Conservation (phyloP, 805 yeast species). For the Candida coleopterorum region DNA sequence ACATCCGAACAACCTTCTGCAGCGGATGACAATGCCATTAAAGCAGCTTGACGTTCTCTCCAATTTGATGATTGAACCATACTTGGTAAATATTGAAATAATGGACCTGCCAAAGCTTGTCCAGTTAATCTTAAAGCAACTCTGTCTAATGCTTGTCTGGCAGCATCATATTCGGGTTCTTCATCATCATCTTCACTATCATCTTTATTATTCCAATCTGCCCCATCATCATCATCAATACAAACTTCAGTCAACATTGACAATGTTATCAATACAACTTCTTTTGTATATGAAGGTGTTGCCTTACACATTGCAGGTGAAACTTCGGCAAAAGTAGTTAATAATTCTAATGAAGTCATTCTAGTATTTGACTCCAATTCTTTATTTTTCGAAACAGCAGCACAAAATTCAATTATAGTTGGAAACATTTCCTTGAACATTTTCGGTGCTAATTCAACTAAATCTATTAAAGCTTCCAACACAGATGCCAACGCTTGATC, state of each 20-base stretch:
- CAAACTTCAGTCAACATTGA: constrained; percentile 92
- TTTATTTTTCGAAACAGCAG: constrained; percentile 75
- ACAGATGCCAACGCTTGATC: constrained; percentile 80
- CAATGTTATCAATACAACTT: constrained; percentile 69
- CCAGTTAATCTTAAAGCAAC: constrained; percentile 83
- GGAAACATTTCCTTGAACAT: constrained; percentile 89
- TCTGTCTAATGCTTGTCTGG: constrained; percentile 92
- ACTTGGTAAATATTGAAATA: constrained; percentile 80
- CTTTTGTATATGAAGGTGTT: constrained; percentile 64
- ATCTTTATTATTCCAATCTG: constrained; percentile 78
- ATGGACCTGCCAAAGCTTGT: constrained; percentile 73
- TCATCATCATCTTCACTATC: constrained; percentile 75
- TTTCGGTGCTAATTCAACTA: constrained; percentile 91
- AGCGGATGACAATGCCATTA: constrained; percentile 94
- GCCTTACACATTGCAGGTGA: constrained; percentile 93
- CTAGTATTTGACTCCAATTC: constrained; percentile 78
- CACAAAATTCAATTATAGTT: constrained; percentile 79
- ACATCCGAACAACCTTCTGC: constrained; percentile 97
- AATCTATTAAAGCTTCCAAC: constrained; percentile 83
- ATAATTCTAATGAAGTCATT: constrained; percentile 79
- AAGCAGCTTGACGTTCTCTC: constrained; percentile 95
- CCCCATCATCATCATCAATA: constrained; percentile 79
- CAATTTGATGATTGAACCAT: constrained; percentile 75
- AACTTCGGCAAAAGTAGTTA: constrained; percentile 87
- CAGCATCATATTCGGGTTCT: constrained; percentile 84